Evolutionary conservation across 108 stramenopile species (phyloP).

Genomic region (Pseudonitzschia multiseries): DNA sequence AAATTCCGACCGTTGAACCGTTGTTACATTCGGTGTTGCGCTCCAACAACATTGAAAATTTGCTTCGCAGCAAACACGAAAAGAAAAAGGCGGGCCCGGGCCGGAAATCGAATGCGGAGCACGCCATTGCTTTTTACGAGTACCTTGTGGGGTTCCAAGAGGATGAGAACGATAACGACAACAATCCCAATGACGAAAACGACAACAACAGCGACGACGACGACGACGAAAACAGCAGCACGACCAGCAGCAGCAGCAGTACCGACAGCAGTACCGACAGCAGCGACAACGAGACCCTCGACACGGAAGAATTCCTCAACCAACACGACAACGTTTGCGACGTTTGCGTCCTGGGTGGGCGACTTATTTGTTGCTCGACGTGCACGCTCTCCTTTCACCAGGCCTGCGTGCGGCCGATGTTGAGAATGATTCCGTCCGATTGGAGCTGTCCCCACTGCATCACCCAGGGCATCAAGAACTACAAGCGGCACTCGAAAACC

Average conservation of each 20-base stretch:
- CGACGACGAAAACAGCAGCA: constrained; percentile 9
- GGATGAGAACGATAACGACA: constrained; percentile 14
- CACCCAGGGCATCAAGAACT: constrained; percentile 34
- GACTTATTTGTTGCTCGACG: constrained; percentile 88
- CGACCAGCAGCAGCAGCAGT: too few species aligned
- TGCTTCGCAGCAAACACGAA: constrained; percentile 19
- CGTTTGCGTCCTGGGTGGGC: constrained; percentile 66
- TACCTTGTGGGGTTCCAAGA: constrained; percentile 39
- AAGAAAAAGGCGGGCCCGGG: constrained; percentile 48
- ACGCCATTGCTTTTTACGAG: constrained; percentile 64
- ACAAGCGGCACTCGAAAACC: constrained; percentile 62
- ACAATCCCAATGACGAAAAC: constrained; percentile 10
- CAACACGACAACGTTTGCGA: constrained; percentile 92
- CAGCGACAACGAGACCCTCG: constrained; percentile 24
- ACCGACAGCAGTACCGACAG: constrained; percentile 24
- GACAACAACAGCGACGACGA: constrained; percentile 16
- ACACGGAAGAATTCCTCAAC: constrained; percentile 71
- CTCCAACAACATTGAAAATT: background rate
- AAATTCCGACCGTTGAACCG: background rate
- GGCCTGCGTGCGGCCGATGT: constrained; percentile 78
- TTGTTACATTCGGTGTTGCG: background rate
- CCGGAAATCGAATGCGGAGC: constrained; percentile 53
- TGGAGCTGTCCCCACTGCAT: constrained; percentile 83
- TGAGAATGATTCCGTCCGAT: constrained; percentile 54
- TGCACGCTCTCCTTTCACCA: constrained; percentile 93